Base-by-base conservation (phyloP, 129 eudicot genomes). In the Calendula officinalis region DNA sequence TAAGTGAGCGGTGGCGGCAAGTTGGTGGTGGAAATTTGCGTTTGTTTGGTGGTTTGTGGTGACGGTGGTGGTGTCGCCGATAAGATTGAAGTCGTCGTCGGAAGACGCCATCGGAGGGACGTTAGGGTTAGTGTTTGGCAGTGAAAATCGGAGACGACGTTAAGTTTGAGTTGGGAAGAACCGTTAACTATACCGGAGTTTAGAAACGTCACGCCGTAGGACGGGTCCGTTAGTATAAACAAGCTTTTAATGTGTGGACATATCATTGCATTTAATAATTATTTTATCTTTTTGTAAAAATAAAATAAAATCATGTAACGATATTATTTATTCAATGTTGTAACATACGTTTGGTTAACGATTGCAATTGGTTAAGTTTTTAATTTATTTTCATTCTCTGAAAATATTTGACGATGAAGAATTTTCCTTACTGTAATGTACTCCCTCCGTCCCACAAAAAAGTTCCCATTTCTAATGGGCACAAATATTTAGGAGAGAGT, bases 61-160 rank as follows among this genome's bases (percentile, higher is more conserved):
- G 30, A 22, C 30, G 78, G 69, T 60, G 73, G 80, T 71, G 71
- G 68, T 68, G 84, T 65, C 82, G 60, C 70, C 81, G 85, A 91
- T 90, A 71, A 91, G 79, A 54, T 94, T 75, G 82, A 91, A 91
- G 45, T 91, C 97, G 81, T 90, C 94, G 78, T 82, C 94, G 80
- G 88, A 82, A 59, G 87, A 78, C 35, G 91, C 77, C 91, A 84
- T 84, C 56, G 82, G 73, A 53, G 70, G 61, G 69, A 61, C 79
- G 81, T 76, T 66, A 80, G 71, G 50, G 83, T 71, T 71, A 67
- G 84, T 71, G 75, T 69, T 63, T 71, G 37, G 81, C 37, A 36
- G 74, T 40, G 80, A 73, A 67, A 58, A 52, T 14, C 34, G 69
- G 67, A 78, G 81, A 82, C 84, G 89, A 82, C 89, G 85, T 79